Conservation (phyloP, 2,329 filamentous ascomycete species). For the Trichoderma cornu-damae region DNA sequence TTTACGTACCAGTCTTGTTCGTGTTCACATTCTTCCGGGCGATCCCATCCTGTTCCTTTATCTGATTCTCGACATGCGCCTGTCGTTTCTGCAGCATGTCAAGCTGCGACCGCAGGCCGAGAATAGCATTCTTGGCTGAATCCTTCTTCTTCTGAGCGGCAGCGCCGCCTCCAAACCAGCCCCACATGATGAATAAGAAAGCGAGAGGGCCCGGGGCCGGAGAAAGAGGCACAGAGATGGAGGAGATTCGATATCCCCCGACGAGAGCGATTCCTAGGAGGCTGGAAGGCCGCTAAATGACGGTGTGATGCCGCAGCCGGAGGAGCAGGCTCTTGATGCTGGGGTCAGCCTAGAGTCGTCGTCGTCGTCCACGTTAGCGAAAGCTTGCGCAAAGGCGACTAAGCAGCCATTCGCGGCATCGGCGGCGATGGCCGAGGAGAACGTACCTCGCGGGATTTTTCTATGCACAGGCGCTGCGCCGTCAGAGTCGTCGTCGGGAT, state of each 20-base stretch:
- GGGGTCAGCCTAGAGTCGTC: conserved; percentile 17
- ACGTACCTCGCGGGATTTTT: conserved; percentile 1
- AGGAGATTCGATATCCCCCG: neutral
- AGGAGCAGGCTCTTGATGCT: conserved; percentile 15
- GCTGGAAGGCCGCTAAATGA: conserved; percentile 10
- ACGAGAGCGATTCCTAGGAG: neutral
- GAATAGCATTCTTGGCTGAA: conserved; percentile 92
- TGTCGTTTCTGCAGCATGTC: conserved; percentile 98
- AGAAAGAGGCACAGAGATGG: neutral
- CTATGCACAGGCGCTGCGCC: neutral
- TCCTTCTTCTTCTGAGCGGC: conserved; percentile 83
- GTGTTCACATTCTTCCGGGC: conserved; percentile 79
- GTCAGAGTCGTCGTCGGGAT: conserved; percentile 10
- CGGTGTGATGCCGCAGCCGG: conserved; percentile 18
- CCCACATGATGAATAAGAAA: conserved; percentile 53
- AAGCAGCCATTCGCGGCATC: conserved; percentile 7
- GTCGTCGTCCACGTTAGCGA: neutral
- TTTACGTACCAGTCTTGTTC: conserved; percentile 79
- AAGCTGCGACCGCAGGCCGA: conserved; percentile 78
- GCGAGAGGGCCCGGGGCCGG: neutral
- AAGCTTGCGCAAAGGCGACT: conserved; percentile 4
- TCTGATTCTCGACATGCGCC: conserved; percentile 83
- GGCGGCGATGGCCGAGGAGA: neutral
- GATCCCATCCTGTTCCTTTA: conserved; percentile 84
- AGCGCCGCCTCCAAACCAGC: conserved; percentile 80